phyloP scores from a whole-genome alignment of 805 yeast genomes.

The Teunomyces barrocoloradensis region DNA sequence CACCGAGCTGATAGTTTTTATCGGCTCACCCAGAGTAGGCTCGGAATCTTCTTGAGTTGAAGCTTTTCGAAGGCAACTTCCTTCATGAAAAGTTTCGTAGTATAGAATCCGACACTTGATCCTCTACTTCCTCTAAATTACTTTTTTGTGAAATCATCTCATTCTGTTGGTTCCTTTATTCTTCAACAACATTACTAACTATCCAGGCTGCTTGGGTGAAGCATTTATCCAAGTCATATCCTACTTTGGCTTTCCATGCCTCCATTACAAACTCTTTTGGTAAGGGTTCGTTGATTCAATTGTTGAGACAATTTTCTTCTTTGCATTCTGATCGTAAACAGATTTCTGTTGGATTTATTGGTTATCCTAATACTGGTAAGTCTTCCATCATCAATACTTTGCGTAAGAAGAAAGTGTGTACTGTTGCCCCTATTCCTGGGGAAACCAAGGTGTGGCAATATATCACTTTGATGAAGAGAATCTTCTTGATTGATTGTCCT shows the following conservation, averaged over 20 bases:
- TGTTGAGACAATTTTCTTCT: slow-evolving; percentile 87
- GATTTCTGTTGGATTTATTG: slow-evolving; percentile 95
- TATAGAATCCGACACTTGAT: slow-evolving; percentile 73
- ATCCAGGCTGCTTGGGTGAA: slow-evolving; percentile 97
- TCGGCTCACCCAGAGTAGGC: slow-evolving; percentile 45
- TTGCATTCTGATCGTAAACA: slow-evolving; percentile 92
- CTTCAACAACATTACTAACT: slow-evolving; percentile 22
- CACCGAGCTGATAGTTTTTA: slow-evolving; percentile 37
- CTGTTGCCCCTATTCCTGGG: slow-evolving; percentile 98
- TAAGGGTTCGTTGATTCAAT: slow-evolving; percentile 92
- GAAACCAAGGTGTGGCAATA: slow-evolving; percentile 99
- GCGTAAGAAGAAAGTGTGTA: slow-evolving; percentile 92
- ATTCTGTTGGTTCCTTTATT: background rate
- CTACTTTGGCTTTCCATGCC: slow-evolving; percentile 97
- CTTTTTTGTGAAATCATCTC: slow-evolving; percentile 1
- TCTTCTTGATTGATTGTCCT: slow-evolving; percentile 95
- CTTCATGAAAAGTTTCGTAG: slow-evolving; percentile 65
- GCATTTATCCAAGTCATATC: slow-evolving; percentile 84
- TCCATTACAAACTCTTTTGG: slow-evolving; percentile 97
- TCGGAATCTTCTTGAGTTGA: slow-evolving; percentile 84
- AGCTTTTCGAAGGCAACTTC: slow-evolving; percentile 33
- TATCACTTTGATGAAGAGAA: slow-evolving; percentile 93
- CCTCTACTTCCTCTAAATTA: slow-evolving; percentile 2
- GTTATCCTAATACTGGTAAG: slow-evolving; percentile 98
- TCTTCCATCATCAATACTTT: slow-evolving; percentile 93